phyloP scores from a whole-genome alignment of 2,329 filamentous ascomycete species.

The Ophiosphaerella herpotricha region DNA sequence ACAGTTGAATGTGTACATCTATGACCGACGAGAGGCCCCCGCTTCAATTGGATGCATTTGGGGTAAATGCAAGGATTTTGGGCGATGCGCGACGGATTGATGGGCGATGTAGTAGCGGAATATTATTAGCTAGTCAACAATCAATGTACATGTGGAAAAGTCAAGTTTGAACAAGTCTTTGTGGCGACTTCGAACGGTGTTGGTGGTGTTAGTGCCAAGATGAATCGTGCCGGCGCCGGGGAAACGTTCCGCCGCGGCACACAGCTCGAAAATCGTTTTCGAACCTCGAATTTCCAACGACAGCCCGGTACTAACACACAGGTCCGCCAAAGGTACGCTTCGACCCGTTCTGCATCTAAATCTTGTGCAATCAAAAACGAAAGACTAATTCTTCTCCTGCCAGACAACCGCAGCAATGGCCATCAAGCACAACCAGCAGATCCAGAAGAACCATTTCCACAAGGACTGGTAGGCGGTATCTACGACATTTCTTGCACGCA shows the following conservation, averaged over 20 bases:
- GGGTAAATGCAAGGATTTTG: background rate
- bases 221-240: slow-evolving; percentile 13
- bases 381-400: slow-evolving; percentile 11
- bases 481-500: slow-evolving; percentile 1
- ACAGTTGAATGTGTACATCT: background rate
- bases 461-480: slow-evolving; percentile 63
- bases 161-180: background rate
- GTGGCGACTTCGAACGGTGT: background rate
- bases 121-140: background rate
- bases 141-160: background rate
- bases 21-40: background rate
- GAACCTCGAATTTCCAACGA: slow-evolving; percentile 18
- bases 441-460: slow-evolving; percentile 79
- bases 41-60: background rate
- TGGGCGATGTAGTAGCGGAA: background rate
- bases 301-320: slow-evolving; percentile 40
- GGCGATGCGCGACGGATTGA: background rate
- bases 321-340: slow-evolving; percentile 38
- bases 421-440: slow-evolving; percentile 99
- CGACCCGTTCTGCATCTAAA: slow-evolving; percentile 1
- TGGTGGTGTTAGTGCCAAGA: slow-evolving; percentile 8
- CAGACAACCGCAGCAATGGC: slow-evolving; percentile 58
- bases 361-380: slow-evolving; percentile 2
- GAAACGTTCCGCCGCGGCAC: slow-evolving; percentile 20
- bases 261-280: slow-evolving; percentile 22